Conservation (phyloP, 768 basidiomycete genomes). For the Daedaleopsis sinensis region DNA sequence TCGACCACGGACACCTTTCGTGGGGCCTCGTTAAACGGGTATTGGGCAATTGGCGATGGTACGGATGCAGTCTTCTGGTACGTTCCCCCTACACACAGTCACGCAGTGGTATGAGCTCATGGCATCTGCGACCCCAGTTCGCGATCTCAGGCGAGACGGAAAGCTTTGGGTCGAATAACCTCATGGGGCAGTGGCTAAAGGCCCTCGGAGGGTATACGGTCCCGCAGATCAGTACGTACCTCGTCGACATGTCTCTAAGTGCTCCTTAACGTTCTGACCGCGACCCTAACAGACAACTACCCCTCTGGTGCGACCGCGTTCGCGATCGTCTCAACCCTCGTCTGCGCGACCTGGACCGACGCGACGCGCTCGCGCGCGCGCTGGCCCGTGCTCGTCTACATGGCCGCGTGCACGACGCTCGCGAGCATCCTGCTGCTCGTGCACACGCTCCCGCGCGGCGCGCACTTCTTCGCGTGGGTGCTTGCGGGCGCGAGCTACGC, state of each 20-base stretch:
- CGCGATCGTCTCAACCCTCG: constrained; percentile 61
- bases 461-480: constrained; percentile 80
- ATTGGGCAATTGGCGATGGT: constrained; percentile 67
- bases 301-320: constrained; percentile 69
- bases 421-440: constrained; percentile 62
- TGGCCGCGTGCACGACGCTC: constrained; percentile 55
- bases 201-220: constrained; percentile 63
- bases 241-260: background rate
- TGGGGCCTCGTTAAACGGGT: constrained; percentile 51
- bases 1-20: constrained; percentile 45
- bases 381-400: constrained; percentile 69
- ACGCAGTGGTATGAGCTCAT: background rate
- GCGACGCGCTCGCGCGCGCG: constrained; percentile 50
- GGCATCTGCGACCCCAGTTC: constrained; percentile 43
- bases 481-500: constrained; percentile 69
- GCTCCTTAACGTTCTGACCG: background rate
- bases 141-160: constrained; percentile 69
- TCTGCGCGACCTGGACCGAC: constrained; percentile 69
- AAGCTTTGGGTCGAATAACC: constrained; percentile 68
- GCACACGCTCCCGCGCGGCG: constrained; percentile 58
- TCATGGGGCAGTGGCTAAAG: constrained; percentile 76
- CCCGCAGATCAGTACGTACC: constrained; percentile 54
- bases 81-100: background rate
- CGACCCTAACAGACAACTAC: constrained; percentile 46
- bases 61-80: constrained; percentile 66